These are phyloP conservation scores for Boletus holoroseus DNA, from an alignment of 1,284 basidiomycete genomes.

Conservation along the genomic window DNA sequence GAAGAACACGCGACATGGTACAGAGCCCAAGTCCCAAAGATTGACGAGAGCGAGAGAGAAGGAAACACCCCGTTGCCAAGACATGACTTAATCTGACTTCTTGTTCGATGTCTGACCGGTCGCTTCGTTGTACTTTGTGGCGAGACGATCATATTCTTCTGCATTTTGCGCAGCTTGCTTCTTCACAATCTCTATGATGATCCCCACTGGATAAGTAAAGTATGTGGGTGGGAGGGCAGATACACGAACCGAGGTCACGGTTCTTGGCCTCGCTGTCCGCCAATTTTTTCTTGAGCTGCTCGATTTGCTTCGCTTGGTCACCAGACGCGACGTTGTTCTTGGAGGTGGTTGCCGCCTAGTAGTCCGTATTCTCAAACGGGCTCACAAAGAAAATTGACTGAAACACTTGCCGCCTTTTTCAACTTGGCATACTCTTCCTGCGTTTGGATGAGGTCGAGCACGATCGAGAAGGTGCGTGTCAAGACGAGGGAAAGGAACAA, in stretches of 20 bases:
- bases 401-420: constrained; percentile 57
- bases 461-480: constrained; percentile 87
- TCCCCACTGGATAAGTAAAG: neutral
- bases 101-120: constrained; percentile 46
- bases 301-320: constrained; percentile 57
- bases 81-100: constrained; percentile 25
- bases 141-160: constrained; percentile 75
- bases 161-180: constrained; percentile 76
- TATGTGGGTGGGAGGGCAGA: neutral
- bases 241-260: constrained; percentile 63
- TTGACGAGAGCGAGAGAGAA: neutral
- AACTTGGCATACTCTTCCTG: constrained; percentile 85
- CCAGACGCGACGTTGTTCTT: constrained; percentile 32
- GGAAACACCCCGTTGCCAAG: neutral
- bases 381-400: neutral
- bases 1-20: neutral
- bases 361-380: neutral
- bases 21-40: neutral
- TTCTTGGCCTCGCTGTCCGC: constrained; percentile 45
- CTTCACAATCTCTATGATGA: constrained; percentile 64
- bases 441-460: constrained; percentile 84
- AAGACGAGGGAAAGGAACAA: constrained; percentile 93
- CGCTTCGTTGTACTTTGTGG: constrained; percentile 68
- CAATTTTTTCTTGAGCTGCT: constrained; percentile 57
- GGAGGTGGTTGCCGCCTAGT: constrained; percentile 39